Base-by-base conservation (phyloP, 305 asterid genomes). In the Vinca major region DNA sequence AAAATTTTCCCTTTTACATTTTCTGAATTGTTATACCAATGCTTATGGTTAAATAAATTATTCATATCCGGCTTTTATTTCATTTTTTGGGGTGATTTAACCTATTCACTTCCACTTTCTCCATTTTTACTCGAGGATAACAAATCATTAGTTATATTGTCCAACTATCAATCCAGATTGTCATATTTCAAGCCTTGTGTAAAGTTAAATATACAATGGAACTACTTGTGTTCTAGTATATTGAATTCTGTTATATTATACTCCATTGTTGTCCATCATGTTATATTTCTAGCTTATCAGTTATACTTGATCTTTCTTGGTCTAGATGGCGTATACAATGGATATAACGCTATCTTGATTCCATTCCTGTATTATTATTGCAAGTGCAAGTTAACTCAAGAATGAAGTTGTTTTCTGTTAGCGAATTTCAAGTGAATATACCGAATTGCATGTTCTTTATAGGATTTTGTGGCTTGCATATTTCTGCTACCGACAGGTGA, bases 11-110 rank as follows among this genome's bases (percentile, higher is more conserved):
- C 48, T 33, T 26, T 1, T 72, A 13, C 67, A 54, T 39, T 54
- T 17, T 8, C 66, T 66, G 39, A 49, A 26, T 61, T 73, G 62
- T 62, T 45, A 26, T 14, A 33, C 63, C n/a, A 11, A 56, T 61
- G 13, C 57, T 41, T 54, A 26, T 64, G 50, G 61, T 45, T 74
- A 52, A 52, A 66, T 20, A 17, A 47, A 2, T 16, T 44, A 20
- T 21, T 49, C 36, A 55, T 39, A 3, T 17, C 48, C 9, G 1
- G 10, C 33, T 16, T 33, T 11, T 11, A 39, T 13, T 50, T 66
- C 68, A 20, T 45, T 20, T 20, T 63, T 63, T 40, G 33, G n/a
- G 51, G 16, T 40, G 5, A 62, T 43, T 17, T 14, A 43, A 1
- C 37, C 33, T 43, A 4, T 66, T 36, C 12, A 50, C 9, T 17